These are phyloP conservation scores for Amanita exitialis DNA, from an alignment of 768 basidiomycete genomes.

Conservation along the genomic window DNA sequence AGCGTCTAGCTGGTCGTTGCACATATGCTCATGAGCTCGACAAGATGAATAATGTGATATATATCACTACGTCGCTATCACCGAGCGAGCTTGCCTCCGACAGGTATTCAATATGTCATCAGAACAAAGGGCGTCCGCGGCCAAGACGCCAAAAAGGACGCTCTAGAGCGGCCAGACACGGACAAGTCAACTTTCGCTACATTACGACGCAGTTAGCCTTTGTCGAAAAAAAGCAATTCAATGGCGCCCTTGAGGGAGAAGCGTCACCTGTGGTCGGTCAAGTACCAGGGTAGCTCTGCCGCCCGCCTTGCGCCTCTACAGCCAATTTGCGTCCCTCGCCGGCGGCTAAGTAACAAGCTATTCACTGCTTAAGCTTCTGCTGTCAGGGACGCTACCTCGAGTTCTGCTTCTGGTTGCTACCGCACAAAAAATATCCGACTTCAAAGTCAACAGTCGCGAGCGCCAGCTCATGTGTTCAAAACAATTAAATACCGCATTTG, in stretches of 20 bases:
- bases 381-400: slow-evolving; percentile 4
- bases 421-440: neutral
- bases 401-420: neutral
- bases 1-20: neutral
- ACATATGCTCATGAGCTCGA: neutral
- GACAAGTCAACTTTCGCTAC: neutral
- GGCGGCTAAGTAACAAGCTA: slow-evolving; percentile 1
- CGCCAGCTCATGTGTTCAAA: neutral
- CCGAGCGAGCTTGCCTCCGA: neutral
- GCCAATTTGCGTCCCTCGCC: neutral
- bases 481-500: neutral
- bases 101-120: neutral
- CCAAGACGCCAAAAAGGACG: neutral
- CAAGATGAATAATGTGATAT: neutral
- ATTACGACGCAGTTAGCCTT: neutral
- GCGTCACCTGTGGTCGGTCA: slow-evolving; percentile 5
- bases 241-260: neutral
- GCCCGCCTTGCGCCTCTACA: neutral
- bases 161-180: neutral
- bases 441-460: neutral
- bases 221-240: neutral
- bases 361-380: neutral
- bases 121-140: neutral
- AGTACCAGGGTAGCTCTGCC: slow-evolving; percentile 2
- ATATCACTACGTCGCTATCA: neutral